A percentile compares a stretch with the other conserved stretches of the same genome.
Evolutionary conservation across 2,329 filamentous ascomycete species (phyloP).

Genomic region (Tolypocladium amazonense): DNA sequence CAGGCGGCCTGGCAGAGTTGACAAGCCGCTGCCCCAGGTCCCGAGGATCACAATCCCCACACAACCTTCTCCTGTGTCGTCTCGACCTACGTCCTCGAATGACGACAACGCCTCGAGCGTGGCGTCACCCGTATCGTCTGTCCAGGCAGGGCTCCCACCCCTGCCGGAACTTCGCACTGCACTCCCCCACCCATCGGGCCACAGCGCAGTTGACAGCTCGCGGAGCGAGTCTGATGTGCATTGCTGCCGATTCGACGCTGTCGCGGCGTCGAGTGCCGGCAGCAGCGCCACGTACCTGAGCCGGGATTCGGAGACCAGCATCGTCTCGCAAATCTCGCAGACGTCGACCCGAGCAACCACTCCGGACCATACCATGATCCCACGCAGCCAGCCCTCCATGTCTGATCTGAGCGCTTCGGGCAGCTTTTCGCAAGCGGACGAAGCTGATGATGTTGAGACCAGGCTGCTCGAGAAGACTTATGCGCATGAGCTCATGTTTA

Average conservation of each 20-base stretch:
- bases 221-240: constrained; percentile 40
- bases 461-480: constrained; percentile 86
- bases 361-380: constrained; percentile 52
- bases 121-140: constrained; percentile 35
- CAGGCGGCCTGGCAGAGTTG: constrained; percentile 35
- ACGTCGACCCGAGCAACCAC: constrained; percentile 83
- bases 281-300: constrained; percentile 71
- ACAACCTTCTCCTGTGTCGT: constrained; percentile 24
- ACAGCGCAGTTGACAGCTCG: constrained; percentile 33
- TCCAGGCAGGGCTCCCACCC: constrained; percentile 39
- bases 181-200: constrained; percentile 30
- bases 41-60: constrained; percentile 40
- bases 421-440: constrained; percentile 59
- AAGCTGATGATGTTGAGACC: constrained; percentile 68
- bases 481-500: constrained; percentile 83
- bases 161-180: constrained; percentile 48
- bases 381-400: constrained; percentile 49
- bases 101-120: constrained; percentile 31
- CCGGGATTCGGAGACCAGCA: constrained; percentile 71
- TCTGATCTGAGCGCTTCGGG: constrained; percentile 58
- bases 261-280: constrained; percentile 65
- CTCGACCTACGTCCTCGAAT: constrained; percentile 31
- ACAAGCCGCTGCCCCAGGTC: constrained; percentile 60
- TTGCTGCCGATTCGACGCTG: constrained; percentile 53
- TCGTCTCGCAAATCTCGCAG: constrained; percentile 72